Percentiles rank a stretch among this genome's conserved stretches.
Evolutionary conservation across 306 rosid genomes (phyloP).

Genomic region (Albizia julibrissin): DNA sequence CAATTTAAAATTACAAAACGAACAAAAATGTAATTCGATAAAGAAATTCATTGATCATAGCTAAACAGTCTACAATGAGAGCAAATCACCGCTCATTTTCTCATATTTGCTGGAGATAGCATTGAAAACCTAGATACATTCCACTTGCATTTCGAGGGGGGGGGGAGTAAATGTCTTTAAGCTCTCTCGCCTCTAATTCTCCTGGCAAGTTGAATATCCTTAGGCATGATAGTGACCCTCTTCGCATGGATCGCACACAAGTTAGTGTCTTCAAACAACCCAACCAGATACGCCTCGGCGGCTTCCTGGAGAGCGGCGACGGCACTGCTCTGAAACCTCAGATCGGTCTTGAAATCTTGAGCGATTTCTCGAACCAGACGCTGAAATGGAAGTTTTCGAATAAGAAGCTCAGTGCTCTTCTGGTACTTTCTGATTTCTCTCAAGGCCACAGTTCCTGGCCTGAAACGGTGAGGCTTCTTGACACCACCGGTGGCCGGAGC

Average conservation of each 20-base stretch:
- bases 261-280: background rate
- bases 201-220: constrained; percentile 3
- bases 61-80: background rate
- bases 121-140: background rate
- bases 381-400: constrained; percentile 28
- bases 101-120: background rate
- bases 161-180: background rate
- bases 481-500: constrained; percentile 25
- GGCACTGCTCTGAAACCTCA: constrained; percentile 24
- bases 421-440: constrained; percentile 34
- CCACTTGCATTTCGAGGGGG: background rate
- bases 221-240: background rate
- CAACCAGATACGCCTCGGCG: background rate
- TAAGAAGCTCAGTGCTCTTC: constrained; percentile 32
- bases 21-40: background rate
- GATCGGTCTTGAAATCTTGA: constrained; percentile 24
- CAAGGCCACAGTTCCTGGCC: constrained; percentile 20
- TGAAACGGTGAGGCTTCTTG: constrained; percentile 26
- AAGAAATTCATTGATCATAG: background rate
- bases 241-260: background rate
- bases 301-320: constrained; percentile 4
- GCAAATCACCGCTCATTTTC: background rate
- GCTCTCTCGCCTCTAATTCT: constrained; percentile 4
- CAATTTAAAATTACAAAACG: background rate
- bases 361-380: constrained; percentile 25